Conservation (phyloP, 2,329 filamentous ascomycete species). For the Alternaria arborescens region DNA sequence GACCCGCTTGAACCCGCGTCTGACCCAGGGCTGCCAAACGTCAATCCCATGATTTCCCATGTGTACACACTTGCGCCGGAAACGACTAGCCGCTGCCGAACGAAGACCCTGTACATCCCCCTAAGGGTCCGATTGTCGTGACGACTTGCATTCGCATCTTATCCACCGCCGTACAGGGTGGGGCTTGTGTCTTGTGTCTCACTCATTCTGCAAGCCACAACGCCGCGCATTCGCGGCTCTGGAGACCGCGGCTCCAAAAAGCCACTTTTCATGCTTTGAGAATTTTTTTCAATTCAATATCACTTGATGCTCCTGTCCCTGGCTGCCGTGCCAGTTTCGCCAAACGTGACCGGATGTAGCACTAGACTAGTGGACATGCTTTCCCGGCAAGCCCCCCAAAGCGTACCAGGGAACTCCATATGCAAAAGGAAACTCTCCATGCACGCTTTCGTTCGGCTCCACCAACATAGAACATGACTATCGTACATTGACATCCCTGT, state of each 20-base stretch:
- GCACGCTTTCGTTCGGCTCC: conserved; percentile 24
- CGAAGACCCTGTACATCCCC: conserved; percentile 19
- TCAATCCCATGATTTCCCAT: conserved; percentile 24
- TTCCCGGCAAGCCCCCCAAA: conserved; percentile 16
- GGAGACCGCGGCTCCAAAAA: not conserved
- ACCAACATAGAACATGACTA: conserved; percentile 11
- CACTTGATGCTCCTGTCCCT: conserved; percentile 3
- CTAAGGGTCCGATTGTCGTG: conserved; percentile 22
- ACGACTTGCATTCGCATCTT: conserved; percentile 16
- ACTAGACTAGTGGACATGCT: conserved; percentile 6
- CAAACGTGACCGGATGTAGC: conserved; percentile 19
- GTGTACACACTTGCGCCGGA: conserved; percentile 14
- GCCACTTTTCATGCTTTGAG: not conserved
- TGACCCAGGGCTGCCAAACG: conserved; percentile 10
- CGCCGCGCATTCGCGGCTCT: not conserved
- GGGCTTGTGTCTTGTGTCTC: not conserved
- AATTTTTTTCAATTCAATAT: conserved; percentile 4
- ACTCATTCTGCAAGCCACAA: not conserved
- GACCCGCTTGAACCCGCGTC: conserved; percentile 8
- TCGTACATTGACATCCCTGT: conserved; percentile 17
- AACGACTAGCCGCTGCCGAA: conserved; percentile 8
- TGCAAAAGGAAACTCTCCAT: conserved; percentile 28
- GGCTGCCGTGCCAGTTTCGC: conserved; percentile 18
- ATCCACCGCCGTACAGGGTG: not conserved
- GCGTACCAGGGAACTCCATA: conserved; percentile 32